Evolutionary conservation across 1,139 yeast genomes (phyloP).

Genomic region (Pichia sp.): DNA sequence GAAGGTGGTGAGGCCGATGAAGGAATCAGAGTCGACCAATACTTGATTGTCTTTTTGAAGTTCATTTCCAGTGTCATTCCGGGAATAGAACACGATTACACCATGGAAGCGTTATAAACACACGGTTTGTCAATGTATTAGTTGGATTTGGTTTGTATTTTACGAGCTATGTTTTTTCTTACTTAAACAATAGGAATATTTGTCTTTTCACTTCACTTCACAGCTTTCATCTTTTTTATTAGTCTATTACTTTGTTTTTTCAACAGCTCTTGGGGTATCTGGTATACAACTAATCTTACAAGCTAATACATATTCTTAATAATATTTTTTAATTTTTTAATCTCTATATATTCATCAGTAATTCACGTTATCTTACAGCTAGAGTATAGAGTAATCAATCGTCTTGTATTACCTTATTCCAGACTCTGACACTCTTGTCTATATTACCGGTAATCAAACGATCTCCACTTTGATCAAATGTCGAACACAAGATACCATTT

Average conservation of each 20-base stretch:
- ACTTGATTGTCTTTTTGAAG: slow-evolving; percentile 82
- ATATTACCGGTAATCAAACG: slow-evolving; percentile 85
- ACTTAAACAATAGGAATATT: too few relatives aligned
- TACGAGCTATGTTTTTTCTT: too few relatives aligned
- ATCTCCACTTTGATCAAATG: slow-evolving; percentile 86
- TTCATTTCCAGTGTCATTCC: slow-evolving; percentile 98
- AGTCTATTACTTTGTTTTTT: not conserved
- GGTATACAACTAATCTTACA: not conserved
- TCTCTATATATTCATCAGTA: not conserved
- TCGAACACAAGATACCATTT: slow-evolving; percentile 66
- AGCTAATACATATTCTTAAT: not conserved
- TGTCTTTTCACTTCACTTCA: not conserved
- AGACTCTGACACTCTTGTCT: slow-evolving; percentile 84
- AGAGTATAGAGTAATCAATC: not conserved
- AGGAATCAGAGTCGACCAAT: slow-evolving; percentile 84
- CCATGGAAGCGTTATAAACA: slow-evolving; percentile 78
- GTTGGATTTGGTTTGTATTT: not conserved
- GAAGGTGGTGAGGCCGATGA: slow-evolving; percentile 36
- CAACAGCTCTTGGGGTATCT: not conserved
- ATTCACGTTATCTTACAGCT: too few relatives aligned
- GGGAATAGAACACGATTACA: slow-evolving; percentile 94
- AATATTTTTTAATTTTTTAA: too few relatives aligned
- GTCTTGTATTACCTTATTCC: slow-evolving; percentile 54
- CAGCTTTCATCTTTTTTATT: not conserved
- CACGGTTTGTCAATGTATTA: not conserved